Conservation (phyloP, 257 asterid genomes). For the Gynochthodes officinalis region DNA sequence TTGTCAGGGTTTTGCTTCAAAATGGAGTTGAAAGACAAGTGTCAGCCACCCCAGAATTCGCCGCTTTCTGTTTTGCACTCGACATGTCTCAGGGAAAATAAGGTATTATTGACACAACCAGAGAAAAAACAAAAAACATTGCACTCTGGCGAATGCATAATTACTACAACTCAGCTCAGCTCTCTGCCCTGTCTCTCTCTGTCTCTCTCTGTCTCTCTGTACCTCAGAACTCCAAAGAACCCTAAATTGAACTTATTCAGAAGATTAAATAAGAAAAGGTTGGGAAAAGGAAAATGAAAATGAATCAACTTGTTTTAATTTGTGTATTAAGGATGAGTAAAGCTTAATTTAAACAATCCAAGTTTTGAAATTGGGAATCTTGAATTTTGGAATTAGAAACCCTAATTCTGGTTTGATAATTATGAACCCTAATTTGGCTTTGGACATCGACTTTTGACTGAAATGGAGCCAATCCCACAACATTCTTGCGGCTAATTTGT, state of each 20-base stretch:
- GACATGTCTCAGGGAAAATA: slow-evolving; percentile 89
- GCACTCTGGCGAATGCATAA: slow-evolving; percentile 20
- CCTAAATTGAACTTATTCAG: neutral
- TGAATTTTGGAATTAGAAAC: neutral
- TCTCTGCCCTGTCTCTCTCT: slow-evolving; percentile 2
- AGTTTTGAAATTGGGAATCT: neutral
- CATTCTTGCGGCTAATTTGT: neutral
- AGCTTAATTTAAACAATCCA: neutral
- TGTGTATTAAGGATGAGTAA: neutral
- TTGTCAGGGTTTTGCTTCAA: slow-evolving; percentile 67
- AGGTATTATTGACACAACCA: slow-evolving; percentile 51
- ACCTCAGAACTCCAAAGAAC: slow-evolving; percentile 11
- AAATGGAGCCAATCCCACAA: neutral
- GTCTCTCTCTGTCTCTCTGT: slow-evolving; percentile 2
- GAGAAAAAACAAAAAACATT: neutral
- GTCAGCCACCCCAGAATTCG: slow-evolving; percentile 50
- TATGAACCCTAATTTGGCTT: slow-evolving; percentile 5
- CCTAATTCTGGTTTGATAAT: neutral
- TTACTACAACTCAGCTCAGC: slow-evolving; percentile 22
- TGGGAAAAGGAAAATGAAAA: neutral
- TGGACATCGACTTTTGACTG: slow-evolving; percentile 6
- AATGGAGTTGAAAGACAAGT: slow-evolving; percentile 59
- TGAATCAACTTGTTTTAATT: neutral
- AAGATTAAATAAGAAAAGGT: neutral
- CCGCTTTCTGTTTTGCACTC: slow-evolving; percentile 80